A percentile compares a stretch with the other conserved stretches of the same genome.
Conservation (phyloP, 179 eudicot species). For the Patellifolia procumbens region DNA sequence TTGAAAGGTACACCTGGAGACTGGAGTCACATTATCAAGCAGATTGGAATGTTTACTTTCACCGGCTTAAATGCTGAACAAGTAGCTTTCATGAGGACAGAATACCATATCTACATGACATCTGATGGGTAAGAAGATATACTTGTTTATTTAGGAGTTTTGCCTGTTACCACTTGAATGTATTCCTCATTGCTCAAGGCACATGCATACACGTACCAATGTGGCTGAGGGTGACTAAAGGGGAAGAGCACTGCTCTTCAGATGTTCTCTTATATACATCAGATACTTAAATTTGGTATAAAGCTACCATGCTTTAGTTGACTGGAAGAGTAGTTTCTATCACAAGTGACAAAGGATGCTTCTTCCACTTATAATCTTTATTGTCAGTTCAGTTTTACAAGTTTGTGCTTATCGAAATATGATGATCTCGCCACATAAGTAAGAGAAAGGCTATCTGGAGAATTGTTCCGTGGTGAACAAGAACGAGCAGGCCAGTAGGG, state of each 20-base stretch:
- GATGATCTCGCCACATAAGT: not conserved
- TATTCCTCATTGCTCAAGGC: not conserved
- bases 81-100: conserved; percentile 49
- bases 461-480: too few species aligned
- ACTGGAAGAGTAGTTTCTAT: not conserved
- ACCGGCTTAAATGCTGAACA: conserved; percentile 53
- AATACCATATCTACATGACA: conserved; percentile 59
- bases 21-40: conserved; percentile 61
- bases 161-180: not conserved
- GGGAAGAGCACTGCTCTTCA: not conserved
- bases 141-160: not conserved
- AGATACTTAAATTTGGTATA: not conserved
- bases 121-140: conserved; percentile 49
- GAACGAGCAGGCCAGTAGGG: too few species aligned
- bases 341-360: not conserved
- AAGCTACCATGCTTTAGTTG: not conserved
- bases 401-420: not conserved
- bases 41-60: conserved; percentile 61
- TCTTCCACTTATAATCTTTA: not conserved
- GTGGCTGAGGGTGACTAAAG: not conserved
- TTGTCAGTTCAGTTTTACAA: not conserved
- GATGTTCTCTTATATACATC: not conserved
- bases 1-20: conserved; percentile 54
- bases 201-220: not conserved
- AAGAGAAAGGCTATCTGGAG: not conserved